Conservation (phyloP, 2,329 filamentous ascomycete genomes). For the Tympanopsis confertula region DNA sequence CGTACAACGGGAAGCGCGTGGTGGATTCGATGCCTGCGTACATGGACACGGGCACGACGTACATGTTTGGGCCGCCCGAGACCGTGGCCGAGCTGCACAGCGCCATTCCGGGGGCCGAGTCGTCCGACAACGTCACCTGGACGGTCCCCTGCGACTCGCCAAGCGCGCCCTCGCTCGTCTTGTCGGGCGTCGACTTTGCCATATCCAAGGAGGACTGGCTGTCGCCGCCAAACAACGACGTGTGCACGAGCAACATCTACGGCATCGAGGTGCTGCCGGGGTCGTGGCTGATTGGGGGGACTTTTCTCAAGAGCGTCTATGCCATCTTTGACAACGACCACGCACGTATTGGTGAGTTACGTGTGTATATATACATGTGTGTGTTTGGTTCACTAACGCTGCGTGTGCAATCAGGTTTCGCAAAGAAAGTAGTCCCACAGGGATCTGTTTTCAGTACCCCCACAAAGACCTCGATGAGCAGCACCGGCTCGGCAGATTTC, state of each 20-base stretch:
- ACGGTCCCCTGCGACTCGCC: slow-evolving; percentile 62
- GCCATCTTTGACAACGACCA: slow-evolving; percentile 70
- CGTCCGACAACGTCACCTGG: slow-evolving; percentile 47
- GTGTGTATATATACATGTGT: no score
- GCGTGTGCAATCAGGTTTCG: no score
- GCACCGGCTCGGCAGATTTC: no score
- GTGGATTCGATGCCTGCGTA: slow-evolving; percentile 52
- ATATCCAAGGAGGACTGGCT: slow-evolving; percentile 66
- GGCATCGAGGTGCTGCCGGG: slow-evolving; percentile 54
- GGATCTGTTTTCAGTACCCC: no score
- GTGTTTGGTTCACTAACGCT: no score
- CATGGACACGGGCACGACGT: slow-evolving; percentile 77
- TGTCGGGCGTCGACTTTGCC: slow-evolving; percentile 55
- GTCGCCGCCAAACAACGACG: slow-evolving; percentile 26
- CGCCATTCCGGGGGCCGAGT: slow-evolving; percentile 48
- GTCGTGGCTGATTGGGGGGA: slow-evolving; percentile 72
- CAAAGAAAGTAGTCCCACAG: no score
- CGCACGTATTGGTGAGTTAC: slow-evolving; percentile 47
- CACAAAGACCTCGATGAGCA: no score
- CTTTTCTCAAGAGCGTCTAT: slow-evolving; percentile 85
- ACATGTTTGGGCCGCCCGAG: slow-evolving; percentile 57
- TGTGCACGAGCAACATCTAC: slow-evolving; percentile 63
- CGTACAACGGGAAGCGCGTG: slow-evolving; percentile 45
- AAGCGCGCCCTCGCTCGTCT: slow-evolving; percentile 48
- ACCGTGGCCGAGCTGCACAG: slow-evolving; percentile 60